These are phyloP conservation scores for Lentinula boryana DNA, from an alignment of 768 basidiomycete genomes.

Conservation along the genomic window DNA sequence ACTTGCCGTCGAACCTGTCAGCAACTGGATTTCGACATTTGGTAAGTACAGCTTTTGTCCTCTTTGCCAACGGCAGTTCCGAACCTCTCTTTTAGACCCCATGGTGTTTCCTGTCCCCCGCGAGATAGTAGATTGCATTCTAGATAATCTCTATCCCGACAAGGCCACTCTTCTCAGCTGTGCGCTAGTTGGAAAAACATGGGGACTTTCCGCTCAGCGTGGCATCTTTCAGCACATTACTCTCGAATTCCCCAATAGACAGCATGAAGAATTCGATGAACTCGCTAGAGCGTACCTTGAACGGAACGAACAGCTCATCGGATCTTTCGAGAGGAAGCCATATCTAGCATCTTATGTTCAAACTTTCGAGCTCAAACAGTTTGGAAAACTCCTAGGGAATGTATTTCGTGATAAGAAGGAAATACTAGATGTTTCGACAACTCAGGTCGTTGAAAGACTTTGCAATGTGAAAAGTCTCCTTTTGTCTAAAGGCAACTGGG, in stretches of 20 bases:
- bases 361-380: not conserved
- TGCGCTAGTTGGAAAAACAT: constrained; percentile 10
- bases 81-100: not conserved
- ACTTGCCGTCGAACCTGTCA: too few species aligned
- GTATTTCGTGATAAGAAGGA: not conserved
- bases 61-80: not conserved
- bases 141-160: constrained; percentile 13
- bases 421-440: not conserved
- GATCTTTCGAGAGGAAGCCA: not conserved
- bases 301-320: not conserved
- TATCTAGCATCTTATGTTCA: not conserved
- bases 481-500: not conserved
- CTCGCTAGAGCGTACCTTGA: not conserved
- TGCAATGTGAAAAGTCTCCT: not conserved
- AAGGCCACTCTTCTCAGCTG: constrained; percentile 6
- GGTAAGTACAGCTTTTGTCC: not conserved
- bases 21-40: too few species aligned
- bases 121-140: constrained; percentile 15
- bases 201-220: constrained; percentile 9
- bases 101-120: constrained; percentile 4
- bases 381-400: not conserved
- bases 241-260: not conserved
- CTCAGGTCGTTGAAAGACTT: not conserved
- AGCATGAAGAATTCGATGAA: not conserved
- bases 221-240: constrained; percentile 11